These are phyloP conservation scores for Obba rivulosa DNA, from an alignment of 768 basidiomycete species.

Conservation along the genomic window DNA sequence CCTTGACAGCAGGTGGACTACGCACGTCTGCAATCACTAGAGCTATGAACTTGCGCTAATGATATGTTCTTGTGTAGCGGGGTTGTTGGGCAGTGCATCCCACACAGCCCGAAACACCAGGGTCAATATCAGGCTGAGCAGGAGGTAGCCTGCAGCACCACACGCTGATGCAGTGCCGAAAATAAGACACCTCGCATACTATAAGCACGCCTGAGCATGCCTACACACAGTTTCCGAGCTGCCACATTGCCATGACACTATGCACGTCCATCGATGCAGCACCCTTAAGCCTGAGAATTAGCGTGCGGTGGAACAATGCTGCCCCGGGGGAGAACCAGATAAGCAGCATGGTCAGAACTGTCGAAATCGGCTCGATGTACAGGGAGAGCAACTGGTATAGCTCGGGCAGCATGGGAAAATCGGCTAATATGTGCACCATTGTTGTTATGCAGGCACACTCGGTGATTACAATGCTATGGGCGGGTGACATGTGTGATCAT, in stretches of 20 bases:
- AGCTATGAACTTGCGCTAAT: slow-evolving; percentile 57
- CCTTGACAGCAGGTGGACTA: slow-evolving; percentile 9
- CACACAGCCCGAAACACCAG: slow-evolving; percentile 63
- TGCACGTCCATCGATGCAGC: slow-evolving; percentile 39
- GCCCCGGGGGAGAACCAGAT: slow-evolving; percentile 57
- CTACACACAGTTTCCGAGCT: slow-evolving; percentile 58
- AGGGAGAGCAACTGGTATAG: slow-evolving; percentile 59
- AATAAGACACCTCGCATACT: not conserved
- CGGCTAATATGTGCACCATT: too few relatives aligned
- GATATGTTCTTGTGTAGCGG: slow-evolving; percentile 61
- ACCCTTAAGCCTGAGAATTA: slow-evolving; percentile 45
- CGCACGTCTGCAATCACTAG: slow-evolving; percentile 70
- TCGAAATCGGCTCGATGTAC: slow-evolving; percentile 61
- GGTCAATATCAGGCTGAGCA: slow-evolving; percentile 59
- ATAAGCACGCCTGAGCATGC: not conserved
- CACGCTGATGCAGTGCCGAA: too few relatives aligned
- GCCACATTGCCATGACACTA: slow-evolving; percentile 59
- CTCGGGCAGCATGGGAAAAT: slow-evolving; percentile 56
- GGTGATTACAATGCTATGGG: slow-evolving; percentile 77
- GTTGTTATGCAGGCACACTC: slow-evolving; percentile 54
- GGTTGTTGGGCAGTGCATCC: slow-evolving; percentile 52
- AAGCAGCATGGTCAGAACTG: slow-evolving; percentile 43
- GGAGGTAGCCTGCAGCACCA: slow-evolving; percentile 44
- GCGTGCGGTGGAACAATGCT: slow-evolving; percentile 60
- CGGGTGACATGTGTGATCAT: slow-evolving; percentile 55